phyloP scores from a whole-genome alignment of 2,329 filamentous ascomycete genomes.

The Aspergillus udagawae region DNA sequence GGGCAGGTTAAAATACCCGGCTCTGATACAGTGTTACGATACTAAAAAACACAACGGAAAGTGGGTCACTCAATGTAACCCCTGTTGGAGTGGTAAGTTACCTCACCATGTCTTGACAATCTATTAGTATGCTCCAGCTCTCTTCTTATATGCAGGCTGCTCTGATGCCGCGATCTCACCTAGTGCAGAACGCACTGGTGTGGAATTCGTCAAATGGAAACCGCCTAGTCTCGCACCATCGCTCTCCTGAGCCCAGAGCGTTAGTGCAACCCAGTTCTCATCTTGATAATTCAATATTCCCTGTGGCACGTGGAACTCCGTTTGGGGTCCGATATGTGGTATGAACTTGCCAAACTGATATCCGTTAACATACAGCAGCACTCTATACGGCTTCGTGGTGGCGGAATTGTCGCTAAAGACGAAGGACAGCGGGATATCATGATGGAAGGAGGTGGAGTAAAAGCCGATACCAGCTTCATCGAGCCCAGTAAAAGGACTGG shows the following conservation, averaged over 20 bases:
- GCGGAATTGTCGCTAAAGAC: conserved; percentile 42
- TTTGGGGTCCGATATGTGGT: conserved; percentile 74
- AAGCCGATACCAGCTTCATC: conserved; percentile 48
- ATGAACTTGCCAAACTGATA: conserved; percentile 67
- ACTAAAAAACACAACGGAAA: no score
- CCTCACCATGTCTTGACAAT: no score
- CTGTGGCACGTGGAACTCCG: conserved; percentile 66
- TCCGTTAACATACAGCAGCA: conserved; percentile 68
- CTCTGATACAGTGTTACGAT: no score
- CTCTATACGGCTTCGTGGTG: conserved; percentile 53
- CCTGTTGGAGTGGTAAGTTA: no score
- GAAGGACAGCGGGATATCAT: conserved; percentile 52
- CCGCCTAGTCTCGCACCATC: conserved; percentile 55
- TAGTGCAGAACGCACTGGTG: conserved; percentile 50
- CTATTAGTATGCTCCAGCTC: no score
- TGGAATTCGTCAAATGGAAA: conserved; percentile 49
- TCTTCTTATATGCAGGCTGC: conserved; percentile 27
- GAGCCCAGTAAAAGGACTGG: conserved; percentile 40
- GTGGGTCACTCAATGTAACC: no score
- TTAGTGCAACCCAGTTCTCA: conserved; percentile 64
- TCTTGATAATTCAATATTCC: conserved; percentile 69
- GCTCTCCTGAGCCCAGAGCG: conserved; percentile 62
- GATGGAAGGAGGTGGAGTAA: conserved; percentile 49
- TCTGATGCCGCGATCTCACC: conserved; percentile 44
- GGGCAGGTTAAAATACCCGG: no score